Evolutionary conservation across 306 rosid genomes (phyloP), one percentile per base, ranked within the genome.

Genomic region (Vigna trinervia): DNA sequence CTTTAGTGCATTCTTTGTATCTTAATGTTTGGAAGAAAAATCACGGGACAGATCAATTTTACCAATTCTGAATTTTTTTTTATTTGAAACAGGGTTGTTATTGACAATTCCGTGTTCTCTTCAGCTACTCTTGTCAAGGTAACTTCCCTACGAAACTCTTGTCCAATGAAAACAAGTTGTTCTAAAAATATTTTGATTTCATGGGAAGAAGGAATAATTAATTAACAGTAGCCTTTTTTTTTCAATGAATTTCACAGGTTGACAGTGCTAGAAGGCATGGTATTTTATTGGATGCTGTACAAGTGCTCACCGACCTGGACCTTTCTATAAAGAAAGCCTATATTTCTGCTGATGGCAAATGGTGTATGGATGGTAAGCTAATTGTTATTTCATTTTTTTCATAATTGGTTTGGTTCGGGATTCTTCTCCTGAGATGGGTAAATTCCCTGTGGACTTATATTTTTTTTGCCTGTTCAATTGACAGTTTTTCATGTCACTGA

Each of bases 321-420:
- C 96, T 95, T 73, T 79, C 84, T 7, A 95, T 95, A 23, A 88
- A 89, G 84, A 95, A 95, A 72, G 99, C 97, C 1, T 90, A 95
- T 75, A 89, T 95, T 81, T 95, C 97, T 53, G 93, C 97, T 0
- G 99, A 95, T 83, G 99, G 97, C 45, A 87, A 68, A 41, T 95
- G 99, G 99, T 92, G 91, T 92, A 95, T 95, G 99, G 97, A 90
- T 86, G 99, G 99, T 95, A 80, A 70, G 88, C 68, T 64, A 54
- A 4, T 51, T 13, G 5, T 39, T 14, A 28, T 84, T 34, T n/a
- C 12, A 20, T 9, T 50, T 76, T 26, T 22, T 52, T 56, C 32
- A 12, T 32, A 15, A 34, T 32, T 32, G 23, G 3, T 61, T 15
- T 15, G 22, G 5, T 61, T 60, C 3, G 0, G 23, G 22, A 32